phyloP scores from a whole-genome alignment of 305 asterid genomes.

The Solanum hybrid region DNA sequence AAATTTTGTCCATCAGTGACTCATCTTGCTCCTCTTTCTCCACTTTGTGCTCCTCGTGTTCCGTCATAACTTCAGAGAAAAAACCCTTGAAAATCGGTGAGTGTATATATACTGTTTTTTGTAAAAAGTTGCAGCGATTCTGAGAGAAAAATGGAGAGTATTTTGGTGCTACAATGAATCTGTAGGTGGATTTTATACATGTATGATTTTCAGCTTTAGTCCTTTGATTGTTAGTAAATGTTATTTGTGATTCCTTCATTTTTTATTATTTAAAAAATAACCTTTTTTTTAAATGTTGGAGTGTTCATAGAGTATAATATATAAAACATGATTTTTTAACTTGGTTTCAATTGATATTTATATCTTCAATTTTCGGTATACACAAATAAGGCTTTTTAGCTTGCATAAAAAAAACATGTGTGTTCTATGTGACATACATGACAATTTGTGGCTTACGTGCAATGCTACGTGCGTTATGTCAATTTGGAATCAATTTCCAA shows the following conservation, averaged over 20 bases:
- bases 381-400: background rate
- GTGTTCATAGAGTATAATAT: background rate
- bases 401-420: background rate
- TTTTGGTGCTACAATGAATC: background rate
- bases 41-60: conserved; percentile 14
- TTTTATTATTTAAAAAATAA: background rate
- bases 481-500: no score
- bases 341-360: background rate
- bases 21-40: conserved; percentile 48
- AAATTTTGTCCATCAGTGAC: conserved; percentile 41
- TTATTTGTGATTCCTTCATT: background rate
- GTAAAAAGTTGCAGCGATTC: background rate
- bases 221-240: background rate
- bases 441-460: no score
- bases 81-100: background rate
- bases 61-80: conserved; percentile 12
- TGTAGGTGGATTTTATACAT: background rate
- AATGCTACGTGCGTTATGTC: no score
- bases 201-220: background rate
- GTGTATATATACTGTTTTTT: background rate
- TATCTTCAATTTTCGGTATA: no score
- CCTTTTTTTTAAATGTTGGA: background rate
- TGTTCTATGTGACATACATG: background rate
- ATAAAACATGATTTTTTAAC: no score
- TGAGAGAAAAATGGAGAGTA: background rate